Base-by-base conservation (phyloP, 2,329 filamentous ascomycete species). In the Cordyceps fumosorosea region DNA sequence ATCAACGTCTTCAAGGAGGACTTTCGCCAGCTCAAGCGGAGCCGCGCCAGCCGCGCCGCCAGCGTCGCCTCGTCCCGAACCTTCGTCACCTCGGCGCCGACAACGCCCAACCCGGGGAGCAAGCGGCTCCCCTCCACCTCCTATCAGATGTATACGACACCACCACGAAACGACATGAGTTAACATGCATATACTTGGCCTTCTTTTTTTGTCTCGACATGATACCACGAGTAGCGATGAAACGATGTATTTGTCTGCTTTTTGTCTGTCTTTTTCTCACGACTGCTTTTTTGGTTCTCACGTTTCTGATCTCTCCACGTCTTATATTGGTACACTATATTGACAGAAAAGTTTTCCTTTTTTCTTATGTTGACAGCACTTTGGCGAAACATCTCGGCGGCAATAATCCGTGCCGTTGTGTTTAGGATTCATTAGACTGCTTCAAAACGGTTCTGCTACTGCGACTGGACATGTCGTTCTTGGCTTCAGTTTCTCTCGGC, bases 1-100 rank as follows among this genome's bases (percentile, higher is more conserved):
- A 86, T 88, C 65, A 74, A 78, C 63, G 80, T 80, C 65, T 88
- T 85, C 81, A 87, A 86, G 71, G 72, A 80, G 37, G 84, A 87
- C 68, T 88, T 84, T 62, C 72, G 72, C 59, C 70, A 70, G 18
- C 74, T 85, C 34, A 81, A 82, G 71, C 75, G 77, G 62, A 78
- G 76, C 66, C 76, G 77, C 37, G 74, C 75, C 12, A 32, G 14
- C 40, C 37, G 58, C 29, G n/a, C 50, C 4, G 50, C n/a, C 50
- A 42, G 37, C 37, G 4, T 51, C 47, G 47, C 45, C 32, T 37
- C 45, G 14, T 50, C 56, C 2, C 47, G 37, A 2, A 53, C 48
- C 4, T 22, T 60, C 11, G 24, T 60, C 22, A 22, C 47, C 47
- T 42, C 56, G 22, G 18, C 48, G 12, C 37, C 57, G 1, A 42